Percentiles rank a stretch among this genome's conserved stretches.
These are phyloP conservation scores for Przewalskia tangutica DNA, from an alignment of 257 asterid genomes.

Conservation along the genomic window DNA sequence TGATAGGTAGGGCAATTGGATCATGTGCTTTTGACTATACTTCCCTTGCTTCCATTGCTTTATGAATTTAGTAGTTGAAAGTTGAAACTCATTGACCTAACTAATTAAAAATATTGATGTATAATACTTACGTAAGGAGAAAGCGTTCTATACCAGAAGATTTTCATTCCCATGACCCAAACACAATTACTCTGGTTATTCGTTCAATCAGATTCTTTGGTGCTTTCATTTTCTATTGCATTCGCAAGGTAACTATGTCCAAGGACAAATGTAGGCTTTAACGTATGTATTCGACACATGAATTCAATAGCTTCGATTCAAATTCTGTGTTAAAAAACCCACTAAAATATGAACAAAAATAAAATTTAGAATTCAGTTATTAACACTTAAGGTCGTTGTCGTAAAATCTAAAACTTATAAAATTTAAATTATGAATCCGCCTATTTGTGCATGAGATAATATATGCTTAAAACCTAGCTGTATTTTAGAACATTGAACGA, in stretches of 20 bases:
- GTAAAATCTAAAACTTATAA: neutral
- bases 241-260: neutral
- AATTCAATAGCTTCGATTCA: neutral
- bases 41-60: neutral
- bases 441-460: no score
- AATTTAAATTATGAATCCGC: no score
- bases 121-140: neutral
- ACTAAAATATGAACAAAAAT: neutral
- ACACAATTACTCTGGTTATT: neutral
- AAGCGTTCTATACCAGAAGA: neutral
- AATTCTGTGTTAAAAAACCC: neutral
- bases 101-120: neutral
- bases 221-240: neutral
- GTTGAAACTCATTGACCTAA: neutral
- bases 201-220: neutral
- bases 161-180: neutral
- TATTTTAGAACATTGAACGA: neutral
- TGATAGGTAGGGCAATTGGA: no score
- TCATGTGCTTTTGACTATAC: neutral
- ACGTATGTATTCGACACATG: neutral
- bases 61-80: neutral
- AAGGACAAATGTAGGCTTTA: neutral
- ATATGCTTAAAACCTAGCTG: neutral
- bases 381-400: neutral
- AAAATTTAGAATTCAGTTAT: neutral